These are phyloP conservation scores for Fusarium illudens DNA, from an alignment of 2,329 filamentous ascomycete species.

Conservation along the genomic window DNA sequence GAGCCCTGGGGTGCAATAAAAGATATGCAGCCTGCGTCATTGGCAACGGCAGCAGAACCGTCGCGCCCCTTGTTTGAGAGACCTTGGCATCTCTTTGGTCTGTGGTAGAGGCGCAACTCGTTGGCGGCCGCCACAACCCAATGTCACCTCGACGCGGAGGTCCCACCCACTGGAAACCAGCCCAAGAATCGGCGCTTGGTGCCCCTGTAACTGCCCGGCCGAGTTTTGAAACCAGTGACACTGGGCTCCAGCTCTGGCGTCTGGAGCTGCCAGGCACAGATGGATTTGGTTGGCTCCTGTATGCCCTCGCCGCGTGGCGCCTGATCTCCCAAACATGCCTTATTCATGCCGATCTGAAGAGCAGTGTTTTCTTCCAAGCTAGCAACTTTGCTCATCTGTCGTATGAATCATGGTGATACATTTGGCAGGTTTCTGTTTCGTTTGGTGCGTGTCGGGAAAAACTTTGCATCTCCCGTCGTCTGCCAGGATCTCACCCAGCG, in stretches of 20 bases:
- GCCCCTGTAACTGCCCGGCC: slow-evolving; percentile 27
- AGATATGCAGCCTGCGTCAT: slow-evolving; percentile 7
- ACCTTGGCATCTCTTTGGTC: background rate
- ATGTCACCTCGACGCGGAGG: slow-evolving; percentile 26
- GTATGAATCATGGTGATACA: slow-evolving; percentile 8
- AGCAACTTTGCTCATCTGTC: slow-evolving; percentile 1
- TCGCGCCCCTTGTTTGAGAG: slow-evolving; percentile 13
- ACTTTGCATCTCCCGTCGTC: slow-evolving; percentile 12
- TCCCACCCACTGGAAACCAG: slow-evolving; percentile 36
- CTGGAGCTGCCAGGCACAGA: slow-evolving; percentile 28
- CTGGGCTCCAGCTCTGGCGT: slow-evolving; percentile 29
- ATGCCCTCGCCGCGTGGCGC: slow-evolving; percentile 11
- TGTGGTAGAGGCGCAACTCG: slow-evolving; percentile 5
- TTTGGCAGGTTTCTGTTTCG: slow-evolving; percentile 7
- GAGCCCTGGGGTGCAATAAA: background rate
- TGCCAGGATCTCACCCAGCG: background rate
- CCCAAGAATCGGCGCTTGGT: slow-evolving; percentile 33
- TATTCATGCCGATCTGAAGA: slow-evolving; percentile 30
- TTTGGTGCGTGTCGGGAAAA: slow-evolving; percentile 11
- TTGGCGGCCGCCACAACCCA: slow-evolving; percentile 25
- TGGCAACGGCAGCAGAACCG: slow-evolving; percentile 13
- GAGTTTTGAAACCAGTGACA: slow-evolving; percentile 31
- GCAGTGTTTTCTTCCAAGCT: slow-evolving; percentile 12
- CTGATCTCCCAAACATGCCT: slow-evolving; percentile 17
- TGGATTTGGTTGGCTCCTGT: slow-evolving; percentile 30